A percentile compares a stretch with the other conserved stretches of the same genome.
Conservation (phyloP, 139 green algal species). For the Micractinium conductrix region DNA sequence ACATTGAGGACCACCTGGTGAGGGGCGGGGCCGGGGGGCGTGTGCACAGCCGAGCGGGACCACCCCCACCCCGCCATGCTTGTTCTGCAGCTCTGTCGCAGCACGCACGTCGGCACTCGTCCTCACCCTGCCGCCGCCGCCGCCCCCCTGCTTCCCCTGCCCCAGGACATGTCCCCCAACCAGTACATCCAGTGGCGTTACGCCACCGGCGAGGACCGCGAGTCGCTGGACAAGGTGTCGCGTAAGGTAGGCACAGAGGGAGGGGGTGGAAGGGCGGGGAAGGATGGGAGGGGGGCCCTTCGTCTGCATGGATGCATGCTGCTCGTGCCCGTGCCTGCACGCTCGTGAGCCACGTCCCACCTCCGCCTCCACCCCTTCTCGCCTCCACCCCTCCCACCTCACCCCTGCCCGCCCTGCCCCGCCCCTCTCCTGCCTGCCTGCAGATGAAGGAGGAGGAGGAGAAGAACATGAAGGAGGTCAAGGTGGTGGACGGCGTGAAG, state of each 20-base stretch:
- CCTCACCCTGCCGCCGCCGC: no score
- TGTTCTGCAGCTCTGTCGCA: no score
- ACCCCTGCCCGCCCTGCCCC: neutral
- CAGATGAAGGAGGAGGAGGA: slow-evolving; percentile 86
- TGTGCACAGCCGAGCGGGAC: no score
- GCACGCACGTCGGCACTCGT: no score
- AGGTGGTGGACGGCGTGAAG: slow-evolving; percentile 63
- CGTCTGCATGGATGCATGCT: neutral
- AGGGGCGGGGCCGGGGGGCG: no score
- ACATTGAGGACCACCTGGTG: slow-evolving; percentile 81
- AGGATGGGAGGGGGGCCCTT: neutral
- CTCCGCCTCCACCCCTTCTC: neutral
- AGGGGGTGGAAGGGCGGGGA: neutral
- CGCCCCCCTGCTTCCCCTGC: no score
- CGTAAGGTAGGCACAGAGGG: slow-evolving; percentile 35
- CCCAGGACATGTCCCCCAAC: slow-evolving; percentile 68
- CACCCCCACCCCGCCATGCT: no score
- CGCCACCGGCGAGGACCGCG: slow-evolving; percentile 74
- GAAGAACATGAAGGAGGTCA: slow-evolving; percentile 79
- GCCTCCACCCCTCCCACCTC: neutral
- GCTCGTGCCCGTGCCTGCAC: neutral
- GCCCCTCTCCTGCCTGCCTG: neutral
- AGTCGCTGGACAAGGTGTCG: slow-evolving; percentile 70
- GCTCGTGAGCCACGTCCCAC: neutral
- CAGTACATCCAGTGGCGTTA: slow-evolving; percentile 83